Percentiles rank a stretch among this genome's conserved stretches.
phyloP scores from a whole-genome alignment of 768 basidiomycete species.

The Vishniacozyma victoriae region DNA sequence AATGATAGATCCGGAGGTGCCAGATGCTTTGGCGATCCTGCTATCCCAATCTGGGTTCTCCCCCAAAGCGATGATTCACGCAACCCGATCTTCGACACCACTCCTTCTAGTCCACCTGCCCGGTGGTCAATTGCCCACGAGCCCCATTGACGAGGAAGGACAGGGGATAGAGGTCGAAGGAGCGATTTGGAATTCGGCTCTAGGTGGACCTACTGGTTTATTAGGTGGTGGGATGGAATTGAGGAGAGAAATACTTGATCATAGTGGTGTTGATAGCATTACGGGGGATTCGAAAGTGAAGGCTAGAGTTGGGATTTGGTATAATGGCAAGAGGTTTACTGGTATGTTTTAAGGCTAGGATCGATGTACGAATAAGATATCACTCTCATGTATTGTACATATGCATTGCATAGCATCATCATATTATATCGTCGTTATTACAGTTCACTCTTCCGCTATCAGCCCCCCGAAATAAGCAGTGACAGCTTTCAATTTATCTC shows the following conservation, averaged over 20 bases:
- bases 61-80: conserved; percentile 60
- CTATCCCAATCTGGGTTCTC: conserved; percentile 79
- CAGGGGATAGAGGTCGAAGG: too few relatives aligned
- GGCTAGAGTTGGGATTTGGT: conserved; percentile 14
- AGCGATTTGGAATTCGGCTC: conserved; percentile 65
- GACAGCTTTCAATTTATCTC: conserved; percentile 81
- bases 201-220: conserved; percentile 56
- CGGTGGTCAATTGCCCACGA: conserved; percentile 41
- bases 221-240: conserved; percentile 60
- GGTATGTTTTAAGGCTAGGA: neutral
- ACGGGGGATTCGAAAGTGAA: conserved; percentile 9
- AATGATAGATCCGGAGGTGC: neutral
- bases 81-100: conserved; percentile 68
- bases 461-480: conserved; percentile 92
- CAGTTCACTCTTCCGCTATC: conserved; percentile 35
- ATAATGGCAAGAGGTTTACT: conserved; percentile 10
- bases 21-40: conserved; percentile 61
- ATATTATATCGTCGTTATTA: neutral
- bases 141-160: too few relatives aligned
- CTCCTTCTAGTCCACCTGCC: conserved; percentile 76
- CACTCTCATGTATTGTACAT: neutral
- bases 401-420: neutral
- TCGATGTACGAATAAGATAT: neutral
- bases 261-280: neutral
- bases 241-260: conserved; percentile 56